Percentiles rank a stretch among this genome's conserved stretches.
These are phyloP conservation scores for Rhizopogon vulgaris DNA, from an alignment of 768 basidiomycete species.

Conservation along the genomic window DNA sequence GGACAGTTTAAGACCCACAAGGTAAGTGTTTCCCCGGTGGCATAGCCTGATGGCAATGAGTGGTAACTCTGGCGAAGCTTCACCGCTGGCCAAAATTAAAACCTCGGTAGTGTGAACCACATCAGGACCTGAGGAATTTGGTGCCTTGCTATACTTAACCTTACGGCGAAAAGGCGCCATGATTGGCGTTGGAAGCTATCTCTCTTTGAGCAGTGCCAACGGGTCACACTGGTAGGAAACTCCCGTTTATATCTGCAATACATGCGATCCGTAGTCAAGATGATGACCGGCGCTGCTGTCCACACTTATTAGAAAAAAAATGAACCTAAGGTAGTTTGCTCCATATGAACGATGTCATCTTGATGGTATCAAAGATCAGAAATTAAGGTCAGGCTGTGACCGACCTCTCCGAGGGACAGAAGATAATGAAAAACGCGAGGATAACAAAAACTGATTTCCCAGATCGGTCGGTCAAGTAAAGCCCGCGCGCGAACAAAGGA, in stretches of 20 bases:
- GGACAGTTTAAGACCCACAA: background rate
- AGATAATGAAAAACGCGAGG: background rate
- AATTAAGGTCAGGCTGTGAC: too few relatives aligned
- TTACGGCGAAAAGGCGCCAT: background rate
- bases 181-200: background rate
- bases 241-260: background rate
- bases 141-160: background rate
- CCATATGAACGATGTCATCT: background rate
- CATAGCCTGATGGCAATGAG: background rate
- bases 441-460: background rate
- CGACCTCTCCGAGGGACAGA: background rate
- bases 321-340: background rate
- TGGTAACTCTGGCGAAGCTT: background rate
- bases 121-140: background rate
- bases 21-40: background rate
- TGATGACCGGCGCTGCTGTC: background rate
- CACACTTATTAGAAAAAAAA: too few relatives aligned
- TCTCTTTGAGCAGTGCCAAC: background rate
- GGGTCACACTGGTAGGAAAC: background rate
- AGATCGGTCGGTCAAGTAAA: background rate
- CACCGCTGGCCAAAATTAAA: background rate
- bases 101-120: background rate
- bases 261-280: background rate
- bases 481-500: conserved; percentile 1
- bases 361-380: background rate